phyloP scores from a whole-genome alignment of 1,284 basidiomycete species.

The Fomitopsis pinicola region DNA sequence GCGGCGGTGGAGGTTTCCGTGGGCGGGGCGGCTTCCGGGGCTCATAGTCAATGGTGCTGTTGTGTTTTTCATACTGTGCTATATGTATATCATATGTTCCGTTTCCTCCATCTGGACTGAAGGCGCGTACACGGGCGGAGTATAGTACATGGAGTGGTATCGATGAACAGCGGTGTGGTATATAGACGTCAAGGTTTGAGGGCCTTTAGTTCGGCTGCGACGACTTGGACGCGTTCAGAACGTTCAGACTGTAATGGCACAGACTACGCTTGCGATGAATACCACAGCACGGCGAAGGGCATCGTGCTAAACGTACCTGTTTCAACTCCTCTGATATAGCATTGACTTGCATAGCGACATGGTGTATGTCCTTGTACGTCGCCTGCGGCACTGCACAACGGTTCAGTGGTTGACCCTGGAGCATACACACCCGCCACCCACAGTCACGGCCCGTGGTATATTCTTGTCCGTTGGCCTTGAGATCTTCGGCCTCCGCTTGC shows the following conservation, averaged over 20 bases:
- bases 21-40: slow-evolving; percentile 40
- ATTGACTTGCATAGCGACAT: slow-evolving; percentile 20
- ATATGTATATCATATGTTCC: background rate
- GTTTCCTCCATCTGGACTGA: background rate
- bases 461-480: slow-evolving; percentile 10
- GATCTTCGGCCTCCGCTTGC: slow-evolving; percentile 4
- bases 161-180: slow-evolving; percentile 9
- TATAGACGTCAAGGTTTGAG: slow-evolving; percentile 34
- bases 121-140: background rate
- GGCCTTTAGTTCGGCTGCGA: slow-evolving; percentile 41
- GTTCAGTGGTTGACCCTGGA: background rate
- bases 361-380: slow-evolving; percentile 22
- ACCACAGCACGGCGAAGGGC: background rate
- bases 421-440: background rate
- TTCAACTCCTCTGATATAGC: slow-evolving; percentile 44
- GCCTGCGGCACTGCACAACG: slow-evolving; percentile 12
- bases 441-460: background rate
- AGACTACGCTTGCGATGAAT: slow-evolving; percentile 28
- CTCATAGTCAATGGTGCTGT: slow-evolving; percentile 26
- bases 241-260: slow-evolving; percentile 42
- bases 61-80: slow-evolving; percentile 4
- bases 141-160: slow-evolving; percentile 5
- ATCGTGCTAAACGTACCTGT: slow-evolving; percentile 35
- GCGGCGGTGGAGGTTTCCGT: slow-evolving; percentile 25
- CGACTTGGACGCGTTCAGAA: slow-evolving; percentile 34